A percentile compares a stretch with the other conserved stretches of the same genome.
Evolutionary conservation across 2,329 filamentous ascomycete genomes (phyloP).

Genomic region (Acrocalymma vagum): DNA sequence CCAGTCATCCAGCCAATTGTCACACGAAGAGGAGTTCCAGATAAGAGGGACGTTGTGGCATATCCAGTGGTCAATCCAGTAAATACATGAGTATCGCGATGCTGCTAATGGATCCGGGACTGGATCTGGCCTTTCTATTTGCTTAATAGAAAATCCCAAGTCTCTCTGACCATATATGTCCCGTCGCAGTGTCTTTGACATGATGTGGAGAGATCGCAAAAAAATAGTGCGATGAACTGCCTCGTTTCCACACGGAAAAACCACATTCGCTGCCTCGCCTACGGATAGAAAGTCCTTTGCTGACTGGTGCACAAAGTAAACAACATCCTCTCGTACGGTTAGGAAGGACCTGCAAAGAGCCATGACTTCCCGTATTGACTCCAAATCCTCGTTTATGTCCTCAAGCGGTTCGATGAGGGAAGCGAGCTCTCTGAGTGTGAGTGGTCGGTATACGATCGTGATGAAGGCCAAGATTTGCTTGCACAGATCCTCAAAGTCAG

Average conservation of each 20-base stretch:
- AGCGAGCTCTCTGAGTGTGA: conserved; percentile 46
- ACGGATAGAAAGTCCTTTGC: conserved; percentile 2
- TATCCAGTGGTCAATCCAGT: too few species aligned
- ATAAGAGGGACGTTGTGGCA: too few species aligned
- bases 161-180: too few species aligned
- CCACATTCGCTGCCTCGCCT: background rate
- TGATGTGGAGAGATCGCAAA: conserved; percentile 2
- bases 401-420: conserved; percentile 22
- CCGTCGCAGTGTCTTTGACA: background rate
- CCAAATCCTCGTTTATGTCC: conserved; percentile 3
- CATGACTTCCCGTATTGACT: background rate
- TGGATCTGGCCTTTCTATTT: too few species aligned
- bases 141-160: too few species aligned
- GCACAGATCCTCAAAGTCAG: conserved; percentile 39
- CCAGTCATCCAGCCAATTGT: too few species aligned
- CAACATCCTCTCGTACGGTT: too few species aligned
- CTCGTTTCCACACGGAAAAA: background rate
- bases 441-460: conserved; percentile 35
- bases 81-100: too few species aligned
- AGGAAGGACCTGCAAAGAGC: too few species aligned
- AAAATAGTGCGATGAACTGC: background rate
- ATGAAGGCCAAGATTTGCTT: conserved; percentile 45
- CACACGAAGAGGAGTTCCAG: too few species aligned
- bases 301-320: too few species aligned
- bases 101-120: too few species aligned